Conservation (phyloP, 2,329 filamentous ascomycete genomes). For the Trichoderma sp. region DNA sequence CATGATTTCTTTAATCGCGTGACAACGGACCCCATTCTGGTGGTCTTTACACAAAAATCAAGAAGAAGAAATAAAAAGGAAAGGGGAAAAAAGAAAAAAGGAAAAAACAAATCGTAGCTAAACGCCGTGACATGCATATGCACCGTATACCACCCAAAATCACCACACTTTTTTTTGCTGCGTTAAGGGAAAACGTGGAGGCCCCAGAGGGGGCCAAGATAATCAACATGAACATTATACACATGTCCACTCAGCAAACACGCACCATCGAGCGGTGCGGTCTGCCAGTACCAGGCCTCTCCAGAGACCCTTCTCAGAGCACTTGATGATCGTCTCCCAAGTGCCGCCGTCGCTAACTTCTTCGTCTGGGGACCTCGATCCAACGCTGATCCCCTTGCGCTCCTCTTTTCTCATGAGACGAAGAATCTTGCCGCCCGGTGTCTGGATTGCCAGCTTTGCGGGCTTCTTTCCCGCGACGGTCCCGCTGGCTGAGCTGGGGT, state of each 20-base stretch:
- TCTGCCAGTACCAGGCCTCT: conserved; percentile 78
- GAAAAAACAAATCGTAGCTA: conserved; percentile 4
- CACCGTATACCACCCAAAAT: conserved; percentile 18
- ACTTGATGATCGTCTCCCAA: conserved; percentile 91
- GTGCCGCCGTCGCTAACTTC: conserved; percentile 66
- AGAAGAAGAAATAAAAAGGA: neutral
- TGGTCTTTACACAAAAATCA: conserved; percentile 6
- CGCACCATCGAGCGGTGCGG: conserved; percentile 80
- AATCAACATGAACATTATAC: conserved; percentile 27
- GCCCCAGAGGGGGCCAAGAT: neutral
- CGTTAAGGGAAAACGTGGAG: neutral
- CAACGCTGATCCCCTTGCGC: conserved; percentile 51
- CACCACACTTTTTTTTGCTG: conserved; percentile 1
- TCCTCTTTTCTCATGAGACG: conserved; percentile 80
- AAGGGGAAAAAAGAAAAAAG: neutral
- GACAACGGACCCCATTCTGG: conserved; percentile 7
- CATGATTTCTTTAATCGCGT: conserved; percentile 13
- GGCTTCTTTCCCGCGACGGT: conserved; percentile 69
- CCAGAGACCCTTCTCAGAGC: conserved; percentile 78
- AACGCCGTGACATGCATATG: conserved; percentile 22
- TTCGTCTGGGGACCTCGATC: conserved; percentile 46
- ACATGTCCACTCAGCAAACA: conserved; percentile 85
- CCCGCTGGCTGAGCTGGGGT: conserved; percentile 52
- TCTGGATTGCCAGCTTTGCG: conserved; percentile 92
- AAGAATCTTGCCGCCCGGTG: conserved; percentile 90